Conservation (phyloP, 2,329 filamentous ascomycete species). For the Penicillium frequentans region DNA sequence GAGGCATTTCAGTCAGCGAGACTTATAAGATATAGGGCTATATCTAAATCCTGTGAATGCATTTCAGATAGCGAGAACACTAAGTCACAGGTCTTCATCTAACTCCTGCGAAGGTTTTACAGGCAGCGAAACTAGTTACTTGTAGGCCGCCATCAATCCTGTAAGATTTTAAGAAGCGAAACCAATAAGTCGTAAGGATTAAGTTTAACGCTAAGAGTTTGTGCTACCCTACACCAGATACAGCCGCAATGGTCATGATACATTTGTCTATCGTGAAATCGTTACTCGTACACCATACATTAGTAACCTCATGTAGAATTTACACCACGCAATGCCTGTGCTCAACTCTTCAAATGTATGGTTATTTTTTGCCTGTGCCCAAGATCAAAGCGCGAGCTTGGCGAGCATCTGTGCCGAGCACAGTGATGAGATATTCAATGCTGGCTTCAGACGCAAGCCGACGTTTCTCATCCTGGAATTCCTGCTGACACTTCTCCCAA, state of each 20-base stretch:
- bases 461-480: conserved; percentile 71
- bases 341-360: conserved; percentile 1
- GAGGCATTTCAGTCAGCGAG: no score
- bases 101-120: no score
- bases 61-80: no score
- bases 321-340: conserved; percentile 5
- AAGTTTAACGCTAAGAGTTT: background rate
- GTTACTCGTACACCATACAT: conserved; percentile 36
- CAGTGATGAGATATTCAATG: conserved; percentile 63
- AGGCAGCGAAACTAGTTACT: no score
- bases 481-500: conserved; percentile 72
- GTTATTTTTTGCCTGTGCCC: conserved; percentile 19
- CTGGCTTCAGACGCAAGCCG: conserved; percentile 70
- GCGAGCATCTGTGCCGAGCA: conserved; percentile 58
- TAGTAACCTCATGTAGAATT: background rate
- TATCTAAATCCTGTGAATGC: no score
- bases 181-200: background rate
- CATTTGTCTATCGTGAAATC: conserved; percentile 40
- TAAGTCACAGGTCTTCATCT: no score
- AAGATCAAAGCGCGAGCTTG: conserved; percentile 52
- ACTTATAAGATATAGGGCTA: no score
- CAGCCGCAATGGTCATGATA: conserved; percentile 26
- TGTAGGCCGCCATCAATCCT: no score
- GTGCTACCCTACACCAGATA: background rate
- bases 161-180: no score